Conservation (phyloP, 495 filamentous ascomycete genomes). For the Penicillium parvum region DNA sequence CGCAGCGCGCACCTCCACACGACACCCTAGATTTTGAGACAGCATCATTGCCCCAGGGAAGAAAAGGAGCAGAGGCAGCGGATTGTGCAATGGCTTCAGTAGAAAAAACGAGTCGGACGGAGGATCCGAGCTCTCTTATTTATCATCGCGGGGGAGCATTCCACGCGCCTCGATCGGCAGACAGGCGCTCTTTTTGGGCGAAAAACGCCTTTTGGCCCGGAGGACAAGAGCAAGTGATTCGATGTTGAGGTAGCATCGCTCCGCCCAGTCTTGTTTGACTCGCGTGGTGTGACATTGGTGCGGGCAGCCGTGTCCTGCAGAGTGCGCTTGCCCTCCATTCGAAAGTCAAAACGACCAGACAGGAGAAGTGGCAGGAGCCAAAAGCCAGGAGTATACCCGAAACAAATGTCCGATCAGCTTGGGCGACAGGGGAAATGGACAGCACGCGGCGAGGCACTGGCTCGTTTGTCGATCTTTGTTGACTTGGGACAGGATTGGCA, state of each 20-base stretch:
- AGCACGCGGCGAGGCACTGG: constrained; percentile 1
- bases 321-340: too few relatives aligned
- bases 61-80: neutral
- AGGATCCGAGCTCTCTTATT: constrained; percentile 14
- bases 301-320: too few relatives aligned
- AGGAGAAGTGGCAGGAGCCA: constrained; percentile 3
- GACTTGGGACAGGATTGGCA: constrained; percentile 5
- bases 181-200: constrained; percentile 1
- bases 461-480: constrained; percentile 17
- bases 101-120: neutral
- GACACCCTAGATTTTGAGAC: neutral
- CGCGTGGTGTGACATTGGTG: too few relatives aligned
- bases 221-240: too few relatives aligned
- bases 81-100: too few relatives aligned
- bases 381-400: constrained; percentile 1
- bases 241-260: constrained; percentile 7
- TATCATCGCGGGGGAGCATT: constrained; percentile 19
- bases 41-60: constrained; percentile 2
- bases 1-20: neutral
- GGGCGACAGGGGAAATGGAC: neutral
- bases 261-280: neutral
- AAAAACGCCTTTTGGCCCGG: neutral
- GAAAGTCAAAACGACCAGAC: too few relatives aligned
- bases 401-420: neutral
- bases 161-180: constrained; percentile 15